phyloP scores from a whole-genome alignment of 2,329 filamentous ascomycete genomes.

The Falciphora oryzae region DNA sequence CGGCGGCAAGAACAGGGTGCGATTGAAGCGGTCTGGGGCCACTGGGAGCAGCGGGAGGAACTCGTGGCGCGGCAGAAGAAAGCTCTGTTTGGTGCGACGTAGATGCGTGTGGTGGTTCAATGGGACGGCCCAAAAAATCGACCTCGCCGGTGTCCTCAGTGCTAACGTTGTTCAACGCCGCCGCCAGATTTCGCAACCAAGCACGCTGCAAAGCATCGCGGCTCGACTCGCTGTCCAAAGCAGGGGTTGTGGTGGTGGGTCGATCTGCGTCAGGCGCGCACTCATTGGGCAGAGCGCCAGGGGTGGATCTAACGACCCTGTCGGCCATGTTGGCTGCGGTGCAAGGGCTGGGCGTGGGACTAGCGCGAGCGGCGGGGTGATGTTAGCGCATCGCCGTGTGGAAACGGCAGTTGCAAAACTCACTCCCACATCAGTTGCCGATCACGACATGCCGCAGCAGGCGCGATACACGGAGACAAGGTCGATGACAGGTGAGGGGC shows the following conservation, averaged over 20 bases:
- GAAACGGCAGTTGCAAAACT: slow-evolving; percentile 18
- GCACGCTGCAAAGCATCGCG: not conserved
- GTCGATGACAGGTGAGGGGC: no score
- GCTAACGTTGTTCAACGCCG: not conserved
- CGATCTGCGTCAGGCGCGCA: not conserved
- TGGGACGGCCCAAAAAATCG: no score
- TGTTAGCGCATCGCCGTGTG: not conserved
- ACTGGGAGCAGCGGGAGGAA: no score
- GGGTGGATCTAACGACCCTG: not conserved
- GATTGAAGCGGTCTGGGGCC: not conserved
- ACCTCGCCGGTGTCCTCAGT: not conserved
- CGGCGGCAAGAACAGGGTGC: not conserved
- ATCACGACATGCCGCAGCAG: not conserved
- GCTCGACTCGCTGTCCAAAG: not conserved
- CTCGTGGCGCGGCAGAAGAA: not conserved
- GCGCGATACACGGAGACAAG: not conserved
- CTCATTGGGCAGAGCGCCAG: not conserved
- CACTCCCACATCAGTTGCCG: not conserved
- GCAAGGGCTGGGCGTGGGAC: not conserved
- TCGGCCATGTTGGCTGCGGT: not conserved
- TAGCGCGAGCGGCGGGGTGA: not conserved
- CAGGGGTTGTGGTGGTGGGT: not conserved
- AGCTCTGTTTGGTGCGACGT: not conserved
- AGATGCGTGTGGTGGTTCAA: not conserved
- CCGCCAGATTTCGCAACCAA: not conserved